phyloP scores from a whole-genome alignment of 345 rosid species.

The Fremontodendron californicum region DNA sequence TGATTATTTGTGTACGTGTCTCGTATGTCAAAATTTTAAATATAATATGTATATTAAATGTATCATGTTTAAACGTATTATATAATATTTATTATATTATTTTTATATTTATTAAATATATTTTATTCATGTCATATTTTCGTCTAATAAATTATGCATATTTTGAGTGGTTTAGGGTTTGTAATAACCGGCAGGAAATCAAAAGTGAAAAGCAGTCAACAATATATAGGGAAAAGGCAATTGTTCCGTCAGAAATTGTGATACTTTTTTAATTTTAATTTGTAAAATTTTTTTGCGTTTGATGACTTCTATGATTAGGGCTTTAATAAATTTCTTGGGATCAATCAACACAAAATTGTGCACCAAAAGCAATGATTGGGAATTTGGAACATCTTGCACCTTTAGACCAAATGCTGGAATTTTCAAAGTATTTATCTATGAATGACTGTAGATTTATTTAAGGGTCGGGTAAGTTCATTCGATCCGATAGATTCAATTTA shows the following conservation, averaged over 20 bases:
- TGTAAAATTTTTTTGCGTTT: conserved; percentile 25
- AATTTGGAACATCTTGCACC: conserved; percentile 31
- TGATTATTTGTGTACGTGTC: too few relatives aligned
- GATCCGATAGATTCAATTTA: too few relatives aligned
- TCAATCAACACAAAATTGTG: conserved; percentile 40
- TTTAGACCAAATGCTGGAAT: conserved; percentile 29
- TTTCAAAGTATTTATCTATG: neutral
- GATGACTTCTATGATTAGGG: conserved; percentile 52
- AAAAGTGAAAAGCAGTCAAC: conserved; percentile 34
- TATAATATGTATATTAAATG: too few relatives aligned
- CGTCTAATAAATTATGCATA: too few relatives aligned
- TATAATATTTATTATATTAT: too few relatives aligned
- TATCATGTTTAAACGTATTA: too few relatives aligned
- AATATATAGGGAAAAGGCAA: conserved; percentile 24
- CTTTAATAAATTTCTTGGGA: conserved; percentile 40
- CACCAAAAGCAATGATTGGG: conserved; percentile 42
- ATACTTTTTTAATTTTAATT: neutral
- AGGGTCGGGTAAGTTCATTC: too few relatives aligned
- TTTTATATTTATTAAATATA: too few relatives aligned
- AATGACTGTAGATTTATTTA: too few relatives aligned
- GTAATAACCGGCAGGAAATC: conserved; percentile 16
- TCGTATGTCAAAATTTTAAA: too few relatives aligned
- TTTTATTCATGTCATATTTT: too few relatives aligned
- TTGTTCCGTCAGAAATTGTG: conserved; percentile 30
- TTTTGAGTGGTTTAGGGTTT: conserved; percentile 2